phyloP scores from a whole-genome alignment of 805 yeast genomes.

The Metschnikowia rubicola region DNA sequence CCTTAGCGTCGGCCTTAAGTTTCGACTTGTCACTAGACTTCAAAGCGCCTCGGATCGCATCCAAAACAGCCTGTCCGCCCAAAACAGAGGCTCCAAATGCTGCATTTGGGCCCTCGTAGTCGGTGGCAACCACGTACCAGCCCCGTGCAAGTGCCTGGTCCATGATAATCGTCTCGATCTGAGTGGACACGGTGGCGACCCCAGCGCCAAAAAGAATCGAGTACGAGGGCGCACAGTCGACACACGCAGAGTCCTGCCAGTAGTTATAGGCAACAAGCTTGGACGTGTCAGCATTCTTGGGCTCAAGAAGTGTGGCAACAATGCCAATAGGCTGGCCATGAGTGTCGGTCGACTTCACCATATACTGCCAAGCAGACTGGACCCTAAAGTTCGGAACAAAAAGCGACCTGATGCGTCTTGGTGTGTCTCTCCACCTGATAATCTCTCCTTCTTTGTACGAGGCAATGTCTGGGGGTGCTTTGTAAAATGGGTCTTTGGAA shows the following conservation, averaged over 20 bases:
- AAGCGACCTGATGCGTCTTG: conserved; percentile 7
- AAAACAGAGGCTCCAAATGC: conserved; percentile 32
- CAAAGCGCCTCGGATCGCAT: conserved; percentile 29
- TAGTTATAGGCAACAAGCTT: conserved; percentile 21
- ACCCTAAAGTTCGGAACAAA: conserved; percentile 4
- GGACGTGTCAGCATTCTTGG: conserved; percentile 21
- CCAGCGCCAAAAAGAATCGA: conserved; percentile 15
- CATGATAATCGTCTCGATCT: conserved; percentile 16
- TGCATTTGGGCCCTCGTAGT: conserved; percentile 32
- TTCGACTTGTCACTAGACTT: conserved; percentile 18
- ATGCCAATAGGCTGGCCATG: conserved; percentile 20
- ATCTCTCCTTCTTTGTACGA: conserved; percentile 9
- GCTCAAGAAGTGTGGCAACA: conserved; percentile 21
- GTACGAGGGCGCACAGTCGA: conserved; percentile 22
- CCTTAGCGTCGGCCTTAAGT: conserved; percentile 18
- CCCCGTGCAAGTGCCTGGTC: conserved; percentile 22
- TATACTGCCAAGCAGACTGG: conserved; percentile 19
- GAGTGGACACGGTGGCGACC: conserved; percentile 11
- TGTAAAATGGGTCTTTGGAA: conserved; percentile 9
- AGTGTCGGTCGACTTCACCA: conserved; percentile 21
- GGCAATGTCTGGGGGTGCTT: conserved; percentile 5
- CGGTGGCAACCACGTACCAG: conserved; percentile 32
- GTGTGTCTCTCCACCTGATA: conserved; percentile 6
- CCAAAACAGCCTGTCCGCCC: conserved; percentile 29
- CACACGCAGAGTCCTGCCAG: conserved; percentile 20